Base-by-base conservation (phyloP, 2,329 filamentous ascomycete genomes). In the Talaromyces sp. region DNA sequence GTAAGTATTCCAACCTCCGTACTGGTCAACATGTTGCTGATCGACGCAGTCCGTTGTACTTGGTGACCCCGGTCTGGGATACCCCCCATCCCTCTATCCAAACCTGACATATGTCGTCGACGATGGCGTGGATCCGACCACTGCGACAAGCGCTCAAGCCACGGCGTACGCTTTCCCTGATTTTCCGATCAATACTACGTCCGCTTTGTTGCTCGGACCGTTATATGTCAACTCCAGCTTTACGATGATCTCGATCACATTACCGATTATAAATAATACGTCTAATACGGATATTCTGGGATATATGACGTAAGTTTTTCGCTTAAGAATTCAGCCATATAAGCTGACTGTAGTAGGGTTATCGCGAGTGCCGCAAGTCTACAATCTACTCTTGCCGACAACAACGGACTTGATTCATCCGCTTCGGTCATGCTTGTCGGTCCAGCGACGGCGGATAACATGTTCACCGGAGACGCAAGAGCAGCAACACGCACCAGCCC, bases 211-310 rank as follows among this genome's bases (percentile, higher is more conserved):
- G 1, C 83, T 95, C 0, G 93, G 93, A 0, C 93, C 93, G 0
- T 82, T 91, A 65, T 81, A 86, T 27, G 78, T 95, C 68, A 95
- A 96, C 73, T 80, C 85, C 52, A 86, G 87, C 0, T 90, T 90
- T 68, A 90, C 91, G 25, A 80, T 97, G 11, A 75, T 96, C 13
- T 97, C 93, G 2, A 81, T 96, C 66, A 96, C 93, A 0, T 79
- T 94, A 17, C 91, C 93, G 0, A 87, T 97, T 62, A 85, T 91
- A 66, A 88, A 90, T 73, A 90, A 89, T 69, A 82, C 83, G 1
- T 84, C 84, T 2, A 75, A 78, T 49, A 80, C 79, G 3, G 87
- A 90, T 67, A 85, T 94, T 0, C 82, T 97, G 5, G 93, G 92
- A 1, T 97, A 92, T 81, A 85, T 97, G 80, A 96, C 92, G 1